Percentiles rank a stretch among this genome's conserved stretches.
phyloP scores from a whole-genome alignment of 345 rosid genomes.

The Rhodamnia rubescens region DNA sequence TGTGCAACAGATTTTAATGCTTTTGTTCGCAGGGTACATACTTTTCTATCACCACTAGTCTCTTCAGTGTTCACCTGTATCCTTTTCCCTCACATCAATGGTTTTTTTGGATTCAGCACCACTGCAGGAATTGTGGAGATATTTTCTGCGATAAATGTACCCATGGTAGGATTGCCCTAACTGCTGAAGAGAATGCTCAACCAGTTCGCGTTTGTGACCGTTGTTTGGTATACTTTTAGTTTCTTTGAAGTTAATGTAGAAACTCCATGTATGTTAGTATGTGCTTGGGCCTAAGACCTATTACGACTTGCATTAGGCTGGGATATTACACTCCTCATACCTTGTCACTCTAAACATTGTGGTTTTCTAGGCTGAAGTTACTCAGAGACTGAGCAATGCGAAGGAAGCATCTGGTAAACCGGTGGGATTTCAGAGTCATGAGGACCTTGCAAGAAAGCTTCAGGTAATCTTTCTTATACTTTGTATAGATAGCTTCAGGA shows the following conservation, averaged over 20 bases:
- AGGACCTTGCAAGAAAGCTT: constrained; percentile 94
- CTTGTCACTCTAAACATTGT: background rate
- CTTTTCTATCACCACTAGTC: background rate
- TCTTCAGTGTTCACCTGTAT: background rate
- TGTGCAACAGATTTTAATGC: constrained; percentile 91
- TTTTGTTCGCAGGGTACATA: constrained; percentile 64
- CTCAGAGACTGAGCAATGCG: constrained; percentile 80
- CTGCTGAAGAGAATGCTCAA: constrained; percentile 89
- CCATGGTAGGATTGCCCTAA: constrained; percentile 86
- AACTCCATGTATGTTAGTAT: background rate
- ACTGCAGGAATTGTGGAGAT: constrained; percentile 98
- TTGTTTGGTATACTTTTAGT: constrained; percentile 52
- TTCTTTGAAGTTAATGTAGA: background rate
- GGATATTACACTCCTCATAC: background rate
- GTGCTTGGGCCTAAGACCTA: background rate
- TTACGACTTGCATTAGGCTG: background rate
- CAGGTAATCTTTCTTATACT: constrained; percentile 30
- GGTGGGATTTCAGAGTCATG: constrained; percentile 63
- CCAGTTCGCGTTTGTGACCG: constrained; percentile 96
- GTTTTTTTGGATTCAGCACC: constrained; percentile 52
- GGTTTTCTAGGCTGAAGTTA: constrained; percentile 69
- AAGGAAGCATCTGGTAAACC: constrained; percentile 76
- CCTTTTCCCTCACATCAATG: background rate
- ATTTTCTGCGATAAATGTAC: constrained; percentile 98
- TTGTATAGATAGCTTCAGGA: background rate